Evolutionary conservation across 805 yeast genomes (phyloP), one percentile per base, ranked within the genome.

Genomic region (Lipomyces sp.): DNA sequence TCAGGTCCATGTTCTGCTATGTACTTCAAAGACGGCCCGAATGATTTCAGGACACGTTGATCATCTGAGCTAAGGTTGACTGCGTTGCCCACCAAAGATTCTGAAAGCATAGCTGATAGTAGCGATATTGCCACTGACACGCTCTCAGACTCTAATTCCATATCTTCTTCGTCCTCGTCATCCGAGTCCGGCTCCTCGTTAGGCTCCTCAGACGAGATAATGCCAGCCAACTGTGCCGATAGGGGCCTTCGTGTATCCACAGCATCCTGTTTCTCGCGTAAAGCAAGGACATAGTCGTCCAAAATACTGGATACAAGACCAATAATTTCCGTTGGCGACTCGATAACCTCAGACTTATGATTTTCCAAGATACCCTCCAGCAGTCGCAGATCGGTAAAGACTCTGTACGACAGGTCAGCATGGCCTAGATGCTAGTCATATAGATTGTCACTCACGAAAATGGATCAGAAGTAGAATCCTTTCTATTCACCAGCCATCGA

Each of bases 281-380:
- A 29, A 4, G 60, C 33, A n/a, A 51, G 66, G 3, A 79, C 79
- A 39, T 75, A 74, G 24, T 73, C 73, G 4, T 53, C 59, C 29
- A 87, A 68, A 13, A 87, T 71, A 11, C 81, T 80, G 32, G 82
- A 74, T 2, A 86, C 78, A 18, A 86, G 78, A 5, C 78, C 81
- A 18, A 91, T 76, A 56, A 89, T 80, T 57, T 87, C 90, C 1
- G 77, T 76, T 0, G 92, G 87, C 1, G 87, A 82, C 50, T 80
- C 80, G 6, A 87, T 82, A 34, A 89, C 74, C 56, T 81, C 81
- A 7, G 86, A 85, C 66, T 85, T 88, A 73, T 88, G 87, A 15
- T 81, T 80, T 3, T 83, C 82, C 32, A 87, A 85, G 42, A 90
- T 77, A 39, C 78, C 76, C 73, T 92, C 95, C 60, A 93, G 76